Evolutionary conservation across 495 filamentous ascomycete genomes (phyloP).

Genomic region (Penicillium subrubescens): DNA sequence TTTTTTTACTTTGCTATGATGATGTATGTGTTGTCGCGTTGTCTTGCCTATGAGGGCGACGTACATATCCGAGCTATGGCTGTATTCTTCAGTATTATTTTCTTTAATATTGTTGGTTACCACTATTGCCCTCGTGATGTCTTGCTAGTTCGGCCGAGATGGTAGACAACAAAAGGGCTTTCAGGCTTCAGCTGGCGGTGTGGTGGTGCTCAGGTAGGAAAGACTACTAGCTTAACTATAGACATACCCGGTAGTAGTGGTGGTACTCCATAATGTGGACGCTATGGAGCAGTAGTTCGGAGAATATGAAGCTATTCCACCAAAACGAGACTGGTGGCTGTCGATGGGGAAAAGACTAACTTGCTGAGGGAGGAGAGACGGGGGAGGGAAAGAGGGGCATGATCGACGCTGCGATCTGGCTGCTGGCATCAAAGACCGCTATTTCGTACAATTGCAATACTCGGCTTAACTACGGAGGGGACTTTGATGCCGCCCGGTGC

Average conservation of each 20-base stretch:
- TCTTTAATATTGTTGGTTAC: not conserved
- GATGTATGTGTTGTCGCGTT: not conserved
- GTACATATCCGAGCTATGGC: not conserved
- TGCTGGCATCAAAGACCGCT: not conserved
- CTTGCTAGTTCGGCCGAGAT: slow-evolving; percentile 6
- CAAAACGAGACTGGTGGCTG: not conserved
- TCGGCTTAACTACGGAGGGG: not conserved
- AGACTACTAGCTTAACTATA: not conserved
- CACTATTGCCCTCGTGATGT: slow-evolving; percentile 8
- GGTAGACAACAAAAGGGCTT: not conserved
- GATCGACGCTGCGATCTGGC: slow-evolving; percentile 7
- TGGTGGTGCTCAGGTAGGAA: not conserved
- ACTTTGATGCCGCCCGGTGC: not conserved
- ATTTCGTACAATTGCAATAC: slow-evolving; percentile 2
- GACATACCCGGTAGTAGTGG: not conserved
- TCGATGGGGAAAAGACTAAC: not conserved
- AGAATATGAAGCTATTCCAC: not conserved
- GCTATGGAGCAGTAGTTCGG: not conserved
- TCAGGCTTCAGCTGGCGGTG: not conserved
- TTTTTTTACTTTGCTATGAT: not conserved
- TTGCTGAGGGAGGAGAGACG: not conserved
- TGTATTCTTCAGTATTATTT: not conserved
- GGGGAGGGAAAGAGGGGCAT: slow-evolving; percentile 10
- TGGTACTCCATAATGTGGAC: not conserved
- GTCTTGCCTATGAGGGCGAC: slow-evolving; percentile 8